phyloP scores from a whole-genome alignment of 2,329 filamentous ascomycete genomes.

The Aaosphaeria arxii region DNA sequence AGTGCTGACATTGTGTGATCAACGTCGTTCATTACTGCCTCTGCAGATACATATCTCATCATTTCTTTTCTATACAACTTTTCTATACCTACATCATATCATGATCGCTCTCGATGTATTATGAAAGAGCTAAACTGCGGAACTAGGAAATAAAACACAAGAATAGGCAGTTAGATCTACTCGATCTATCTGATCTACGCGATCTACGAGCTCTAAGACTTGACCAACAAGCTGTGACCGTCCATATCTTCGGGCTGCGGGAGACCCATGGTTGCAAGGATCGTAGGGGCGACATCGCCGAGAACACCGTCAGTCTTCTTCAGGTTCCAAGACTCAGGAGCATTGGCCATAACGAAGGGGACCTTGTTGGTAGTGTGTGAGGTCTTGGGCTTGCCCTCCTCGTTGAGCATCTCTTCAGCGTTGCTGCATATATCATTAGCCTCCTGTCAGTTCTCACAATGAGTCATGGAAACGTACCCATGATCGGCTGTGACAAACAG shows the following conservation, averaged over 20 bases:
- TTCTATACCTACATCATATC: conserved; percentile 10
- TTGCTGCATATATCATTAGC: conserved; percentile 55
- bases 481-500: conserved; percentile 97
- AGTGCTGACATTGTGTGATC: too few relatives aligned
- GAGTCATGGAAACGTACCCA: conserved; percentile 53
- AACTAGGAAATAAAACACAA: too few relatives aligned
- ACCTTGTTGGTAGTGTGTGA: conserved; percentile 98
- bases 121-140: too few relatives aligned
- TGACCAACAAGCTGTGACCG: conserved; percentile 77
- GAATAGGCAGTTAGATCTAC: too few relatives aligned
- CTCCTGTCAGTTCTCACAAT: not conserved
- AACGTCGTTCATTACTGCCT: too few relatives aligned
- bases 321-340: conserved; percentile 82
- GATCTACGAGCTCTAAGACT: conserved; percentile 47
- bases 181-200: not conserved
- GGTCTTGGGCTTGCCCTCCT: conserved; percentile 95
- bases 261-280: conserved; percentile 87
- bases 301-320: conserved; percentile 85
- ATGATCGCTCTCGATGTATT: not conserved
- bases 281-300: conserved; percentile 93
- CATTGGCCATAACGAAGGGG: conserved; percentile 97
- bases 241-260: conserved; percentile 91
- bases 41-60: too few relatives aligned
- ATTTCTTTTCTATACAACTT: not conserved
- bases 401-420: conserved; percentile 97